Percentiles rank a stretch among this genome's conserved stretches.
Evolutionary conservation across 208 protist species (phyloP).

Genomic region (Leishmania guyanensis): DNA sequence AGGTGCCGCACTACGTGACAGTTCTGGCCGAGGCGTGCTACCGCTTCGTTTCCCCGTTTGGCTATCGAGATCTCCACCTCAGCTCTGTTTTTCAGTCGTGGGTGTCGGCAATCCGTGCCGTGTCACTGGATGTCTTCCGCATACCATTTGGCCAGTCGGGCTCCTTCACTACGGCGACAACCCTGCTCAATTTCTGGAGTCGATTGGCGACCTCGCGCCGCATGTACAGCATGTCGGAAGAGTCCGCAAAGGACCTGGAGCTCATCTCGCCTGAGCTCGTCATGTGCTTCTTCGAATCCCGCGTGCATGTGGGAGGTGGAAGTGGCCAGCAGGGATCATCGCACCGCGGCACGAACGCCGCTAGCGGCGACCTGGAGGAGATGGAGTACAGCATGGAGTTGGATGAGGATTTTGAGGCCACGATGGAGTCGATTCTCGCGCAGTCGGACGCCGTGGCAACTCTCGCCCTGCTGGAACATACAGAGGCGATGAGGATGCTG

Average conservation of each 20-base stretch:
- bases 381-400: slow-evolving; percentile 29
- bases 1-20: slow-evolving; percentile 69
- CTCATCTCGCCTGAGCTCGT: slow-evolving; percentile 45
- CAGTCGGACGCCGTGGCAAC: slow-evolving; percentile 58
- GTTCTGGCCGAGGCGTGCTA: slow-evolving; percentile 55
- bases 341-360: slow-evolving; percentile 11
- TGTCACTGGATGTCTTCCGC: slow-evolving; percentile 70
- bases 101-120: slow-evolving; percentile 35
- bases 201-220: slow-evolving; percentile 62
- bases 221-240: slow-evolving; percentile 48
- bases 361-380: neutral
- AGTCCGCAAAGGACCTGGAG: slow-evolving; percentile 50
- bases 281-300: slow-evolving; percentile 54
- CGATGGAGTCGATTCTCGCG: slow-evolving; percentile 51
- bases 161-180: slow-evolving; percentile 67
- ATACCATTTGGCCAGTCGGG: slow-evolving; percentile 74
- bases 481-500: slow-evolving; percentile 48
- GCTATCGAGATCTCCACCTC: slow-evolving; percentile 72
- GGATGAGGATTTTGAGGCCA: slow-evolving; percentile 50
- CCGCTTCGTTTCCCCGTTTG: slow-evolving; percentile 67
- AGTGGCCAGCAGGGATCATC: neutral
- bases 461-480: slow-evolving; percentile 52
- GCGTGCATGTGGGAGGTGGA: slow-evolving; percentile 32
- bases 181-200: slow-evolving; percentile 73
- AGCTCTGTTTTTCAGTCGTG: slow-evolving; percentile 49